Evolutionary conservation across 2,329 filamentous ascomycete species (phyloP).

Genomic region (Huntiella decipiens): DNA sequence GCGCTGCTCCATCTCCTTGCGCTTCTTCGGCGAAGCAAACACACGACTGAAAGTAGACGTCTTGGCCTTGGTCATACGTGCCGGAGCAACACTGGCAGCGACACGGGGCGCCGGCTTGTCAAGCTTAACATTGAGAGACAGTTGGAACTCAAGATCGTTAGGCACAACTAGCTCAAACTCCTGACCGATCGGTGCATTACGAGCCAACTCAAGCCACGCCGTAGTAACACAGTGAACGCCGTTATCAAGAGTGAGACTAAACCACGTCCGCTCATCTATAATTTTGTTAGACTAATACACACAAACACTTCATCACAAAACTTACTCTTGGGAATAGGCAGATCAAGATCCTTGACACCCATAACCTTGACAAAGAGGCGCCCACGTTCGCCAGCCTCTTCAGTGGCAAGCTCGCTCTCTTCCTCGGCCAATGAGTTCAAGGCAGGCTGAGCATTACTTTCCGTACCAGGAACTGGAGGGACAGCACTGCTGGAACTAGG

Average conservation of each 20-base stretch:
- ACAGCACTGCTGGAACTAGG: constrained; percentile 36
- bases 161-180: constrained; percentile 96
- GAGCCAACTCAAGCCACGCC: constrained; percentile 79
- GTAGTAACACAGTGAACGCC: constrained; percentile 96
- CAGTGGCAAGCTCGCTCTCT: constrained; percentile 40
- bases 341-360: constrained; percentile 84
- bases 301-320: constrained; percentile 13
- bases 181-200: constrained; percentile 85
- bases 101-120: constrained; percentile 53
- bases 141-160: constrained; percentile 95
- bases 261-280: constrained; percentile 73
- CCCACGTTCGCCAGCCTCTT: constrained; percentile 73
- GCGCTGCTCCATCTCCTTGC: constrained; percentile 77
- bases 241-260: constrained; percentile 94
- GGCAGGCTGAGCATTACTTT: constrained; percentile 49
- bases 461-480: constrained; percentile 73
- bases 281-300: not conserved
- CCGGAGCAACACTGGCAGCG: constrained; percentile 34
- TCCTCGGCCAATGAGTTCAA: constrained; percentile 52
- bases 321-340: constrained; percentile 79
- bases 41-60: constrained; percentile 79
- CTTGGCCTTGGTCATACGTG: constrained; percentile 40
- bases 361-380: constrained; percentile 97
- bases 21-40: constrained; percentile 88
- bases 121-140: constrained; percentile 89